Evolutionary conservation across 768 basidiomycete genomes (phyloP), one percentile per base, ranked within the genome.

Genomic region (Boletus pseudopeckii): DNA sequence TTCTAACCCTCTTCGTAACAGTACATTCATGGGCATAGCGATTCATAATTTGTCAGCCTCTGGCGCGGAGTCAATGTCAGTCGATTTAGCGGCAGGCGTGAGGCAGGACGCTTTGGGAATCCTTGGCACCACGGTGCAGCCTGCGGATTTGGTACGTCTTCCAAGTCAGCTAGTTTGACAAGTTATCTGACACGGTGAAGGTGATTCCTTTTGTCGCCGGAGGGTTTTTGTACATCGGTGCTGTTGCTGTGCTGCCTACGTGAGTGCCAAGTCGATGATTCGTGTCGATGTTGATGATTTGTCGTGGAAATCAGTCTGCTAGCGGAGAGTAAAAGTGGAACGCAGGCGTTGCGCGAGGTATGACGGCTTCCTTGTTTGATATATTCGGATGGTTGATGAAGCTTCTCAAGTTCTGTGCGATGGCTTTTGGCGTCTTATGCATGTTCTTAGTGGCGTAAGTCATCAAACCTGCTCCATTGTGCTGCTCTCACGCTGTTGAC

Each of bases 371-470:
- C 42, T 53, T 53, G 47, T 55, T 37, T 39, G 59, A 50, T 53
- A 57, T 53, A 49, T 53, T 55, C 33, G 24, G 41, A 44, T 61
- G 55, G 58, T 56, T 63, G 53, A 69, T 56, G 48, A 48, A 41
- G 52, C 44, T 57, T 70, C 60, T 56, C 50, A 71, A 95, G 92
- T 94, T 95, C 73, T 86, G 79, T 54, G 92, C 92, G 54, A 95
- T 96, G 92, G 82, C 82, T 45, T 81, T 96, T 69, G 92, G 92
- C 30, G 92, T 95, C 60, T 68, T 80, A 66, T 94, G 92, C 77
- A 96, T 96, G 92, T 86, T 92, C 70, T 69, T 89, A 66, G 90
- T 92, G 68, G 90, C 90, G 88, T 92, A 80, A 83, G 89, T 82
- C 59, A 47, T 64, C 47, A 50, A 20, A 56, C 18, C 24, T 53